phyloP scores from a whole-genome alignment of 2,329 filamentous ascomycete species.

The Aspergillus costaricaensis region DNA sequence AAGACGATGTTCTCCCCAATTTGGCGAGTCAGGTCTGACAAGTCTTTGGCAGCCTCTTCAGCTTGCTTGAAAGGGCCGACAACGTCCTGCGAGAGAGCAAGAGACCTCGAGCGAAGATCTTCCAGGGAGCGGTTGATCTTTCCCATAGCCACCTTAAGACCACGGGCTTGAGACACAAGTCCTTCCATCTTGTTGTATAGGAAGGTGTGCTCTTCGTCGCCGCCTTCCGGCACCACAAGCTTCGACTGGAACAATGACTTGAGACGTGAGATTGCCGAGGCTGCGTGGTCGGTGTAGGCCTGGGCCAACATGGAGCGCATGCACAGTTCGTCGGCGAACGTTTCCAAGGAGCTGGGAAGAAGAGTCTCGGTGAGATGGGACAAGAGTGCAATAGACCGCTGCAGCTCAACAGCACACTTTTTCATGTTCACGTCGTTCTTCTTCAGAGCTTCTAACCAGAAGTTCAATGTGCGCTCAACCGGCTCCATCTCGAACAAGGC shows the following conservation, averaged over 20 bases:
- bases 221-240: conserved; percentile 59
- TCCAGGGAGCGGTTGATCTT: conserved; percentile 77
- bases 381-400: conserved; percentile 82
- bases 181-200: conserved; percentile 71
- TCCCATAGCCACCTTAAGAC: conserved; percentile 77
- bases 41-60: conserved; percentile 63
- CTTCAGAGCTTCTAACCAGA: conserved; percentile 81
- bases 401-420: conserved; percentile 77
- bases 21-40: conserved; percentile 66
- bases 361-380: conserved; percentile 82
- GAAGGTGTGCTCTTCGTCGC: conserved; percentile 68
- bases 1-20: conserved; percentile 67
- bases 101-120: conserved; percentile 73
- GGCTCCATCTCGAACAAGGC: conserved; percentile 86
- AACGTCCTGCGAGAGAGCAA: conserved; percentile 71
- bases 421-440: conserved; percentile 83
- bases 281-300: conserved; percentile 77
- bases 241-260: conserved; percentile 68
- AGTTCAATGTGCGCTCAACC: conserved; percentile 84
- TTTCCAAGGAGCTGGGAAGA: conserved; percentile 68
- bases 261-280: conserved; percentile 64
- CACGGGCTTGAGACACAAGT: conserved; percentile 73
- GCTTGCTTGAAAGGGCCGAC: conserved; percentile 69
- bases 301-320: conserved; percentile 77
- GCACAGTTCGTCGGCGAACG: conserved; percentile 75